A percentile compares a stretch with the other conserved stretches of the same genome.
Evolutionary conservation across 441 rosid species (phyloP).

Genomic region (Gossypium lobatum): DNA sequence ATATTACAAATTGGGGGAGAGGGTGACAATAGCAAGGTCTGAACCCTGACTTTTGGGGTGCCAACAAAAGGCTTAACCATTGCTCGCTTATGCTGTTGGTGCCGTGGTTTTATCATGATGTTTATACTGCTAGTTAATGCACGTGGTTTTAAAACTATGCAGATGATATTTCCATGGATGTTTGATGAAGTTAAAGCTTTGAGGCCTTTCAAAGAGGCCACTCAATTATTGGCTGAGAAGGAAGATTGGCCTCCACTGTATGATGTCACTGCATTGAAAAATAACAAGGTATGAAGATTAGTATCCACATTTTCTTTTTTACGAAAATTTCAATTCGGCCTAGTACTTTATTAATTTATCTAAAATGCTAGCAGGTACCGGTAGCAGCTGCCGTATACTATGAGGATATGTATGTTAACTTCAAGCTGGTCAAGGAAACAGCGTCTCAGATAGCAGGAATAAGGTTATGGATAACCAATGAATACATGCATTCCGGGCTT

Average conservation of each 20-base stretch:
- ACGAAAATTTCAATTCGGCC: neutral
- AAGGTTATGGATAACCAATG: constrained; percentile 80
- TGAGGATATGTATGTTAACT: constrained; percentile 84
- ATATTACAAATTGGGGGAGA: no score
- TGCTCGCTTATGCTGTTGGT: neutral
- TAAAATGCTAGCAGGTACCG: constrained; percentile 49
- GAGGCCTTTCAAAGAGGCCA: constrained; percentile 62
- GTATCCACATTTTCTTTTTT: neutral
- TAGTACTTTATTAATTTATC: neutral
- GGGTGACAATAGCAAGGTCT: no score
- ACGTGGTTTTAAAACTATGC: constrained; percentile 7
- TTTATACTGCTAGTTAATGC: neutral
- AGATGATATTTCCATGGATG: constrained; percentile 97
- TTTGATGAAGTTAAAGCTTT: constrained; percentile 76
- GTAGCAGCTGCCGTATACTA: constrained; percentile 84
- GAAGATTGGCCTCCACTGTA: constrained; percentile 80
- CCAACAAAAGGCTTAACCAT: no score
- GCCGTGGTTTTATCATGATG: neutral
- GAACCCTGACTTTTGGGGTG: no score
- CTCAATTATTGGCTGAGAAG: constrained; percentile 64
- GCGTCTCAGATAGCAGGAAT: constrained; percentile 64
- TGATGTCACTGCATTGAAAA: constrained; percentile 36
- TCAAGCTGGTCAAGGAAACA: constrained; percentile 76
- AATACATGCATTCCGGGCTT: constrained; percentile 90
- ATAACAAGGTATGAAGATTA: constrained; percentile 48